Evolutionary conservation across 495 filamentous ascomycete genomes (phyloP).

Genomic region (Penicillium maclennaniae): DNA sequence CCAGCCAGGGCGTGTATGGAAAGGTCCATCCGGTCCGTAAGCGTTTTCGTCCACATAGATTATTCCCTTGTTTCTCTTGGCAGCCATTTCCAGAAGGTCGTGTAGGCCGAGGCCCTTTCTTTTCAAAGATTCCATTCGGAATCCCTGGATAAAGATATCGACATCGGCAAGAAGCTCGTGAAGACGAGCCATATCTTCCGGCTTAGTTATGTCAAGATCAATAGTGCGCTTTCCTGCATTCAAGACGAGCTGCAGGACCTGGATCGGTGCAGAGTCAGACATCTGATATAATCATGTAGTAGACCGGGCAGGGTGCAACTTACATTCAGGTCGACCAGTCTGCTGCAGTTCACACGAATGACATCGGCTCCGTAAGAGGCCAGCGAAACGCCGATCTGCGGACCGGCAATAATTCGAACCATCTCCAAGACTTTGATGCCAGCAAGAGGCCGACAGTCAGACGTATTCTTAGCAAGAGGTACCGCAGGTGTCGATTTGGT

Average conservation of each 20-base stretch:
- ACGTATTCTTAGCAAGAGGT: slow-evolving; percentile 1
- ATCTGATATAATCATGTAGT: neutral
- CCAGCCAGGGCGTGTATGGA: slow-evolving; percentile 38
- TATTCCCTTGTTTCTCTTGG: slow-evolving; percentile 48
- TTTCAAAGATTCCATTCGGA: slow-evolving; percentile 48
- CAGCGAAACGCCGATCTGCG: slow-evolving; percentile 46
- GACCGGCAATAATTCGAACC: slow-evolving; percentile 56
- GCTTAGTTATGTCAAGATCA: slow-evolving; percentile 45
- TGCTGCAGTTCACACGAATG: slow-evolving; percentile 50
- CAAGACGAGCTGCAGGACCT: slow-evolving; percentile 37
- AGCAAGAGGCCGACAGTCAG: slow-evolving; percentile 42
- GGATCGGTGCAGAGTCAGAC: neutral
- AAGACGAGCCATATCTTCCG: slow-evolving; percentile 40
- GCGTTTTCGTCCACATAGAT: slow-evolving; percentile 65
- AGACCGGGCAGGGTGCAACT: neutral
- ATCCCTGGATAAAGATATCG: slow-evolving; percentile 58
- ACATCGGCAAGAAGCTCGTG: slow-evolving; percentile 45
- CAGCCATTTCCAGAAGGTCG: slow-evolving; percentile 46
- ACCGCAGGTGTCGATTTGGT: slow-evolving; percentile 11
- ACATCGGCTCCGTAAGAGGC: slow-evolving; percentile 59
- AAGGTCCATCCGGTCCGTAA: slow-evolving; percentile 47
- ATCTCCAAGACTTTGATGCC: slow-evolving; percentile 58
- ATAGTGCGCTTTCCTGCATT: slow-evolving; percentile 58
- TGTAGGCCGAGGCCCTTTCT: slow-evolving; percentile 49
- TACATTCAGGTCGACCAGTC: neutral